Base-by-base conservation (phyloP, 148 eudicot genomes). In the Camellia japonica region DNA sequence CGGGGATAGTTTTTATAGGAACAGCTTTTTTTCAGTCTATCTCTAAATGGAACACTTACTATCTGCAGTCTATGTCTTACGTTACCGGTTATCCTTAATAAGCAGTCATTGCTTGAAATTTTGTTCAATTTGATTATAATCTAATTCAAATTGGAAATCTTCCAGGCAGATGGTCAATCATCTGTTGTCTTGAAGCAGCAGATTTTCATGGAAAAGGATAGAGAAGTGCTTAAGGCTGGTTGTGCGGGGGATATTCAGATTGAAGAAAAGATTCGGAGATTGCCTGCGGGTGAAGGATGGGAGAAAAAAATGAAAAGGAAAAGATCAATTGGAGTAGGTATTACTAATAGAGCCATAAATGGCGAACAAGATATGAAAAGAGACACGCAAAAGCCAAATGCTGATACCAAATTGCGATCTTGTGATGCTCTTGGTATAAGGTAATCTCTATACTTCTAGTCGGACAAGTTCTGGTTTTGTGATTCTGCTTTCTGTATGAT, bases 251-350 rank as follows among this genome's bases (percentile, higher is more conserved):
- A 83, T 71, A 79, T 76, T 88, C 85, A 82, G 71, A 83, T 87
- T 59, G 92, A 85, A 79, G 92, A 89, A 80, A 85, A 79, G 76
- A 80, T 79, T 12, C 84, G 86, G 76, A 86, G 86, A 74, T 83
- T 85, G 30, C 80, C 92, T 76, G 82, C 85, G 70, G 87, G 87
- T 72, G 92, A 85, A 84, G 85, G 90, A 46, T 89, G 92, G 92
- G 92, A 87, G 44, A 80, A 70, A 80, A 87, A 82, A 62, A 82
- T 78, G 82, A 89, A 84, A 75, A 85, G 92, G 61, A 89, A 87
- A 77, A 87, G 92, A 30, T 89, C 92, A 76, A 67, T 79, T 74
- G 92, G 88, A 56, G 47, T 77, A n/a, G 79, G 38, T 30, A 30
- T 79, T 58, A 76, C 72, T 41, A 89, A 66, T 56, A 85, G 87